Evolutionary conservation across 352 stramenopile species (phyloP), one percentile per base, ranked within the genome.

Genomic region (Hyphochytrium catenoides): DNA sequence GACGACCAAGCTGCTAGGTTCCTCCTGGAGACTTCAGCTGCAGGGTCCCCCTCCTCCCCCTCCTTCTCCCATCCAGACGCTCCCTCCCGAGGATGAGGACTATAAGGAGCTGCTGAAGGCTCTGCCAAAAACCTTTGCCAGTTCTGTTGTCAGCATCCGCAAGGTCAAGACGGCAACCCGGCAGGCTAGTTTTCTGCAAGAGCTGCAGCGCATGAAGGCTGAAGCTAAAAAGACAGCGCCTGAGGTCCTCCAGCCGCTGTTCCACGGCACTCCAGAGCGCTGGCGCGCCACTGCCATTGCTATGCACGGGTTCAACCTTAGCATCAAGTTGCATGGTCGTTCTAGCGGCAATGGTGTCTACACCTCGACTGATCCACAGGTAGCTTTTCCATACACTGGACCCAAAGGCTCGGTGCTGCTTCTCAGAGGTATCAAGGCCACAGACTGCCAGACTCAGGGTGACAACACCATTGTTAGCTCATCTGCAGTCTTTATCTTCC

Each of bases 251-350:
- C 22, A 40, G 11, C 47, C 47, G 4, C 22, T 54, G 0, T 54
- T 32, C 12, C 47, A 54, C 25, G 47, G 47, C 1, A 54, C 47
- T 2, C 47, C 47, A 1, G 35, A 52, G 29, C 46, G 36, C 6
- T 52, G 46, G 46, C 34, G 46, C 0, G 46, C 46, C 7, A 46
- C 40, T 4, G 46, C 40, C 4, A 52, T 52, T 21, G 46, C 46
- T 1, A 9, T 45, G 15, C 48, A 44, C n/a, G 46, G 46, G 1
- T 52, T 52, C 25, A 37, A 52, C 28, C 8, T 49, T 8, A 38
- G 17, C 11, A 41, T 45, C 15, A 11, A 15, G 21, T 22, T 48
- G 2, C n/a, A 15, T 14, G 46, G 46, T 14, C 29, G 46, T 31
- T 26, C 41, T 1, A 9, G 23, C 5, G 46, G 46, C 0, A 22